Evolutionary conservation across 2,329 filamentous ascomycete genomes (phyloP).

Genomic region (Aureobasidium sp.): DNA sequence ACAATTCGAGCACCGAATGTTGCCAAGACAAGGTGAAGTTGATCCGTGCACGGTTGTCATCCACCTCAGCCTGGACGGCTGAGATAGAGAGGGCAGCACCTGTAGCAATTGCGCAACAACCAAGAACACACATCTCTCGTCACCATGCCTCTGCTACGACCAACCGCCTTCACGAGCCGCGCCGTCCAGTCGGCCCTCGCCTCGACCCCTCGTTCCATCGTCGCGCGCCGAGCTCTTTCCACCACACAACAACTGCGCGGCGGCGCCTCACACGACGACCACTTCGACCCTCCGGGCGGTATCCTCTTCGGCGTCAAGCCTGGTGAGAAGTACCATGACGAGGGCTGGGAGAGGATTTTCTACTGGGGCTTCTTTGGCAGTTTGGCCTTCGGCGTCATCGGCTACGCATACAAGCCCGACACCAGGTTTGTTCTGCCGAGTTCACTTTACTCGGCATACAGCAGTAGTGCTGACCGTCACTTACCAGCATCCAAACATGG

Average conservation of each 20-base stretch:
- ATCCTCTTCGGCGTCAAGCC: constrained; percentile 94
- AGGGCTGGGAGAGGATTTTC: constrained; percentile 89
- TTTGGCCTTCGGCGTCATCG: constrained; percentile 63
- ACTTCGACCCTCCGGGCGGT: constrained; percentile 82
- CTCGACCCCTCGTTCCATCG: background rate
- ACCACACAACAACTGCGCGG: constrained; percentile 24
- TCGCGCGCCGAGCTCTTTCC: constrained; percentile 21
- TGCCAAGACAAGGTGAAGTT: background rate
- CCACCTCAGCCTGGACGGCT: background rate
- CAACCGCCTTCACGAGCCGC: constrained; percentile 5
- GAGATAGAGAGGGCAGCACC: background rate
- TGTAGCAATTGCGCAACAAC: background rate
- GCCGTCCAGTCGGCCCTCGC: constrained; percentile 2
- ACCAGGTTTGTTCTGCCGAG: constrained; percentile 67
- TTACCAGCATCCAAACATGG: constrained; percentile 90
- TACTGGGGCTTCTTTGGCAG: constrained; percentile 78
- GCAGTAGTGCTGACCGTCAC: background rate
- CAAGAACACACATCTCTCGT: background rate
- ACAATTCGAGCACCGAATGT: background rate
- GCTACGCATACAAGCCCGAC: constrained; percentile 95
- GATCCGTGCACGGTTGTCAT: background rate
- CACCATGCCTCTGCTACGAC: constrained; percentile 3
- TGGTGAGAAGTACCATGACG: constrained; percentile 88
- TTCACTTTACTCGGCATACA: background rate
- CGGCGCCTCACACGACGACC: constrained; percentile 57